These are phyloP conservation scores for Nakazawaea pomicola DNA, from an alignment of 805 yeast species.

Conservation along the genomic window DNA sequence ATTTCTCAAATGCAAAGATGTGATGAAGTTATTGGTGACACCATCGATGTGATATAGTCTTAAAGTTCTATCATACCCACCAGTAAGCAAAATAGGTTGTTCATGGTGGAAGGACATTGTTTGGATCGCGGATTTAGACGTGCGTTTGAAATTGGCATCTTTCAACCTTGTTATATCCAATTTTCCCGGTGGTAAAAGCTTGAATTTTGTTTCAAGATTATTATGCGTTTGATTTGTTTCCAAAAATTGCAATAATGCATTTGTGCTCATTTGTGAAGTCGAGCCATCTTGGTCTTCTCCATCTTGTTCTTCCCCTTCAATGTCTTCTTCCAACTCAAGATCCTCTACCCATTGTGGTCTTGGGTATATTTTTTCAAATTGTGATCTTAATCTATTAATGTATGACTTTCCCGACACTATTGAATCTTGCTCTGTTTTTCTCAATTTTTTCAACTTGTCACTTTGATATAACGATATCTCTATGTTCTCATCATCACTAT, in stretches of 20 bases:
- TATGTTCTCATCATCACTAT: slow-evolving; percentile 83
- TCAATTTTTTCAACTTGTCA: slow-evolving; percentile 65
- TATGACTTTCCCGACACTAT: slow-evolving; percentile 28
- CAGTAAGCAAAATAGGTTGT: slow-evolving; percentile 79
- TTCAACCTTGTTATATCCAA: slow-evolving; percentile 77
- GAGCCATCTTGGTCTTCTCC: slow-evolving; percentile 14
- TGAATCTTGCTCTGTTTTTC: slow-evolving; percentile 42
- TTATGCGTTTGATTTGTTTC: slow-evolving; percentile 26
- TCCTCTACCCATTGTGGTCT: slow-evolving; percentile 77
- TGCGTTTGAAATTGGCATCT: slow-evolving; percentile 74
- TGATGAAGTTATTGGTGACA: slow-evolving; percentile 70
- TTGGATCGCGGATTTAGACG: slow-evolving; percentile 80
- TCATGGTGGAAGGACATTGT: slow-evolving; percentile 78
- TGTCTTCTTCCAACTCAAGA: slow-evolving; percentile 46
- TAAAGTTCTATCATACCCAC: slow-evolving; percentile 88
- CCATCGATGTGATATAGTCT: slow-evolving; percentile 91
- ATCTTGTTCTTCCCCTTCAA: slow-evolving; percentile 14
- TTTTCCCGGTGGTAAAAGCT: slow-evolving; percentile 61
- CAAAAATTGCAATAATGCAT: slow-evolving; percentile 28
- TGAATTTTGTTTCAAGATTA: slow-evolving; percentile 31
- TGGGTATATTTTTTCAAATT: slow-evolving; percentile 69
- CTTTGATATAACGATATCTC: slow-evolving; percentile 53
- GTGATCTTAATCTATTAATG: slow-evolving; percentile 42
- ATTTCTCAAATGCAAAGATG: slow-evolving; percentile 73
- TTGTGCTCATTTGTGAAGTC: slow-evolving; percentile 14